A percentile compares a stretch with the other conserved stretches of the same genome.
Conservation (phyloP, 2,329 filamentous ascomycete species). For the Acrocalymma vagum region DNA sequence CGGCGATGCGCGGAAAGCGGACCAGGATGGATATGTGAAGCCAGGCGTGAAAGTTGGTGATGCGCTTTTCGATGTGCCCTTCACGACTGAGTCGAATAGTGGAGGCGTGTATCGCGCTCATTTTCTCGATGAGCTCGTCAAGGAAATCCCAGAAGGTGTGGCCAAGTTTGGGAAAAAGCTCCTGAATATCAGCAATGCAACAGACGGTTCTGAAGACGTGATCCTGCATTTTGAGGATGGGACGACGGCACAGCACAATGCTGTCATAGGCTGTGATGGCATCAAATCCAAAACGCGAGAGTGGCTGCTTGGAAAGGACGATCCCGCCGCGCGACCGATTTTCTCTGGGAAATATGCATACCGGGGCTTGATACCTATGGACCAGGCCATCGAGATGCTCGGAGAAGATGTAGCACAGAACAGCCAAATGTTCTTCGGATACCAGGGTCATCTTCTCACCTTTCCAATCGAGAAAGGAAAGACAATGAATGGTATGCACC, state of each 20-base stretch:
- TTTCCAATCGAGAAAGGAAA: conserved; percentile 69
- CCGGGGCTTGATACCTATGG: conserved; percentile 69
- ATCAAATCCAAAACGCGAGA: conserved; percentile 67
- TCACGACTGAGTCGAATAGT: conserved; percentile 29
- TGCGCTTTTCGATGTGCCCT: conserved; percentile 35
- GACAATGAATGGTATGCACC: conserved; percentile 64
- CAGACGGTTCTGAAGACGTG: conserved; percentile 44
- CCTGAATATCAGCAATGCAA: conserved; percentile 33
- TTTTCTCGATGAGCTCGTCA: conserved; percentile 60
- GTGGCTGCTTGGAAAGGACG: conserved; percentile 60
- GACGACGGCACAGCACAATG: conserved; percentile 53
- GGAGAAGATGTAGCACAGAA: conserved; percentile 61
- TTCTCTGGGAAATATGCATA: conserved; percentile 71
- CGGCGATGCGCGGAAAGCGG: conserved; percentile 39
- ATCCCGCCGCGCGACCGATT: conserved; percentile 53
- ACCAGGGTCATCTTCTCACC: conserved; percentile 66
- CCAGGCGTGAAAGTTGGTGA: conserved; percentile 40
- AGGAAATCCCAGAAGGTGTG: conserved; percentile 54
- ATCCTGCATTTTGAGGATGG: conserved; percentile 57
- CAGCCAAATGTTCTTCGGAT: conserved; percentile 67
- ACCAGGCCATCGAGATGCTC: conserved; percentile 58
- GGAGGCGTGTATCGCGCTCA: conserved; percentile 58
- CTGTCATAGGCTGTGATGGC: conserved; percentile 71
- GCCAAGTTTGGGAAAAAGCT: conserved; percentile 55
- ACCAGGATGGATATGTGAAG: conserved; percentile 37